Percentiles rank a stretch among this genome's conserved stretches.
Evolutionary conservation across 768 basidiomycete species (phyloP).

Genomic region (Termitomyces sp.): DNA sequence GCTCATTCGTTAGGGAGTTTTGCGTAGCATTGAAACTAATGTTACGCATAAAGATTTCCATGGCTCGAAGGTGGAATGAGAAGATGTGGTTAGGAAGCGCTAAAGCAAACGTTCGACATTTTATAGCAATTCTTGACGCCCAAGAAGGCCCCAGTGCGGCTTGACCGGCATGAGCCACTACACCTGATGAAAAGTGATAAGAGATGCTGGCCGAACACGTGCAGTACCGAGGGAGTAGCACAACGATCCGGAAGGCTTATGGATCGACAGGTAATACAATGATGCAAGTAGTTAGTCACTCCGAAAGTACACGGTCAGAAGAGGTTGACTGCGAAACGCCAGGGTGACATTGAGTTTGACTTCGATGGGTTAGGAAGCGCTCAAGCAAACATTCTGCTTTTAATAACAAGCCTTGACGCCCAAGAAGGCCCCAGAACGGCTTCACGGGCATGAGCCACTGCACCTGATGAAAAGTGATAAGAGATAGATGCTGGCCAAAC

Average conservation of each 20-base stretch:
- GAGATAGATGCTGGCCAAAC: neutral
- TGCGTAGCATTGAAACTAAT: constrained; percentile 26
- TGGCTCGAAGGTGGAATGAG: constrained; percentile 14
- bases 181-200: neutral
- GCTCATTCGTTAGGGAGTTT: constrained; percentile 24
- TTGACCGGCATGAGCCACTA: neutral
- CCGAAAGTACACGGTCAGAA: neutral
- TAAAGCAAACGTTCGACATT: neutral
- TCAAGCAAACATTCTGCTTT: neutral
- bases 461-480: neutral
- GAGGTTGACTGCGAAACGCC: neutral
- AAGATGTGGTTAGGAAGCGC: constrained; percentile 5
- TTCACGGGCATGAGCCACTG: neutral
- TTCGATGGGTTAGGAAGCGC: neutral
- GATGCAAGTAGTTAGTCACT: neutral
- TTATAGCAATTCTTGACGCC: neutral
- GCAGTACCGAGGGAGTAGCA: neutral
- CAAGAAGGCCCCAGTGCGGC: neutral
- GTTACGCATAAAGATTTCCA: constrained; percentile 38
- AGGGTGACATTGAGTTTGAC: too few species aligned
- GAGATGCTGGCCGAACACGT: neutral
- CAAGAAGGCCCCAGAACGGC: neutral
- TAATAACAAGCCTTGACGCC: neutral
- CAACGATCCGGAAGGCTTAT: neutral
- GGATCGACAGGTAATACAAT: neutral